These are phyloP conservation scores for Fusarium pseudocircinatum DNA, from an alignment of 2,329 filamentous ascomycete genomes.

Conservation along the genomic window DNA sequence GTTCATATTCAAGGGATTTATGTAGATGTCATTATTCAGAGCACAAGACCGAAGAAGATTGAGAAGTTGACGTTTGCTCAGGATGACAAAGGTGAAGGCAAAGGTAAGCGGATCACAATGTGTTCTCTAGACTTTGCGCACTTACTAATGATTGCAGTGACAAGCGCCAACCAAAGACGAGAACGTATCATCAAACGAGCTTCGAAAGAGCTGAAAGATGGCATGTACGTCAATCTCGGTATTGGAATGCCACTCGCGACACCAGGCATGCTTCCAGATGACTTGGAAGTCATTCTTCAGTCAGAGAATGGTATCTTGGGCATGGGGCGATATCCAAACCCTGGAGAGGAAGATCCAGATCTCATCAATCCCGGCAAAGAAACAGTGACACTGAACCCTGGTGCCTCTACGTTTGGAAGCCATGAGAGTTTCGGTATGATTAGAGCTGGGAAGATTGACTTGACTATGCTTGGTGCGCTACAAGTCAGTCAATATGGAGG, in stretches of 20 bases:
- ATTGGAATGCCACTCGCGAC: slow-evolving; percentile 94
- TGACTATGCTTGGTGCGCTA: slow-evolving; percentile 90
- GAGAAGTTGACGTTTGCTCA: slow-evolving; percentile 67
- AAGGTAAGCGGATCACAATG: too few species aligned
- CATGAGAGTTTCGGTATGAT: slow-evolving; percentile 89
- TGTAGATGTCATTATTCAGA: slow-evolving; percentile 85
- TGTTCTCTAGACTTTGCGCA: too few species aligned
- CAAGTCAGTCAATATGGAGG: slow-evolving; percentile 75
- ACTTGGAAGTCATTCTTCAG: slow-evolving; percentile 80
- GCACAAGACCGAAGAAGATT: slow-evolving; percentile 78
- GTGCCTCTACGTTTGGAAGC: slow-evolving; percentile 81
- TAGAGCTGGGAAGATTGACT: slow-evolving; percentile 79
- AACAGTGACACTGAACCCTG: slow-evolving; percentile 82
- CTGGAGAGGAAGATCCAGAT: slow-evolving; percentile 82
- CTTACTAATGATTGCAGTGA: background rate
- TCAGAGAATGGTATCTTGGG: slow-evolving; percentile 81
- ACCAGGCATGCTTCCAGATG: slow-evolving; percentile 78
- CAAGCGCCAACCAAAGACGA: background rate
- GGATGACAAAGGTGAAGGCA: background rate
- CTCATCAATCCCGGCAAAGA: slow-evolving; percentile 93
- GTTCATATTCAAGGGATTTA: slow-evolving; percentile 90
- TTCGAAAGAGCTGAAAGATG: slow-evolving; percentile 89
- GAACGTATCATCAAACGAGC: slow-evolving; percentile 78
- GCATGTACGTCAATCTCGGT: slow-evolving; percentile 90
- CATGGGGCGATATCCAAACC: slow-evolving; percentile 73